A percentile compares a stretch with the other conserved stretches of the same genome.
Conservation (phyloP, 1,139 yeast genomes). For the Suhomyces terraborum region DNA sequence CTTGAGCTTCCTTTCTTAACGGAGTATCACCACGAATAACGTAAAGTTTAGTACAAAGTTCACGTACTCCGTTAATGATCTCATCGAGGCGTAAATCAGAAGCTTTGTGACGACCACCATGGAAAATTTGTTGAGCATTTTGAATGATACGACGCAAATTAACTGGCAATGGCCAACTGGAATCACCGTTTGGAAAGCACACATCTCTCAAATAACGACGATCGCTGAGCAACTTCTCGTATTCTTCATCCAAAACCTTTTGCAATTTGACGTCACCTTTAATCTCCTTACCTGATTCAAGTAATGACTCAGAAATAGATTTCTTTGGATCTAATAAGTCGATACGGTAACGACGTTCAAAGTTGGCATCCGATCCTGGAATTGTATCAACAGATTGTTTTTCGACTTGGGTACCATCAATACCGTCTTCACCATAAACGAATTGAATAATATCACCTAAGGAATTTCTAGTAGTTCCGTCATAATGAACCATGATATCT, state of each 20-base stretch:
- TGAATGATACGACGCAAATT: constrained; percentile 95
- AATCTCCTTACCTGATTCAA: constrained; percentile 90
- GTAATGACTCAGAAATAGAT: constrained; percentile 65
- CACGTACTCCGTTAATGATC: constrained; percentile 71
- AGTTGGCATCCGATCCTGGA: constrained; percentile 85
- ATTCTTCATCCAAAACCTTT: constrained; percentile 79
- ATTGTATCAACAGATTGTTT: constrained; percentile 95
- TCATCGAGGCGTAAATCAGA: constrained; percentile 87
- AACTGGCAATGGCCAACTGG: constrained; percentile 96
- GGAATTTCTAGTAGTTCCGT: constrained; percentile 97
- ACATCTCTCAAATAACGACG: constrained; percentile 76
- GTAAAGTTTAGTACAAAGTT: constrained; percentile 62
- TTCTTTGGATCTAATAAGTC: constrained; percentile 76
- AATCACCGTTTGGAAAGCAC: constrained; percentile 91
- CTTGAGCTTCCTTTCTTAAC: constrained; percentile 82
- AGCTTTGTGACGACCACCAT: constrained; percentile 85
- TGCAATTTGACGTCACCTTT: constrained; percentile 88
- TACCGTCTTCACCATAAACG: constrained; percentile 98
- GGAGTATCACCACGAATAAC: constrained; percentile 84
- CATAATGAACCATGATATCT: constrained; percentile 98
- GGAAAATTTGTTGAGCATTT: constrained; percentile 96
- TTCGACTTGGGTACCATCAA: constrained; percentile 97
- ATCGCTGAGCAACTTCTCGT: constrained; percentile 70
- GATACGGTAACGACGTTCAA: constrained; percentile 82
- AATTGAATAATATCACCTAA: constrained; percentile 95